Evolutionary conservation across 1,139 yeast species (phyloP), one percentile per base, ranked within the genome.

Genomic region (Taphrina communis): DNA sequence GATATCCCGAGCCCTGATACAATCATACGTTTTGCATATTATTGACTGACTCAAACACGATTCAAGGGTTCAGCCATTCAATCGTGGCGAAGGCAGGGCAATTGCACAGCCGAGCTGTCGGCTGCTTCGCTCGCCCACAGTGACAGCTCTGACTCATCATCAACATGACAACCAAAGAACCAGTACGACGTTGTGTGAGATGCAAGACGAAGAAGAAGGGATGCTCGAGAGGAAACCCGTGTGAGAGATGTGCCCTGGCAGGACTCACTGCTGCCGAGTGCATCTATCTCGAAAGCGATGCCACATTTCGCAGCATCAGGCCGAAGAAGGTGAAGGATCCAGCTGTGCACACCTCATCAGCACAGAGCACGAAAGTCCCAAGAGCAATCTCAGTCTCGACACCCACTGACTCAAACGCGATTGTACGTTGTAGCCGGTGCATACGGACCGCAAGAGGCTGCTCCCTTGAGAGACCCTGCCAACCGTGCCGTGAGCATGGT

Each of bases 171-270:
- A 51, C 55, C 12, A 63, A 53, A 41, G 67, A 63, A 44, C 67
- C 67, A n/a, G 52, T 63, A 46, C 42, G 59, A 42, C 60, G 67
- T 14, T 63, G 67, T 46, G 67, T 63, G 17, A 38, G 67, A 9
- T 63, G 67, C 61, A 63, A 63, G 38, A 56, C 59, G 14, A 63
- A 63, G 67, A 63, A 63, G 56, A 63, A 63, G 67, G 67, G 67
- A 48, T 63, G 67, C 52, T 63, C 67, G 31, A 56, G 67, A 38
- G 67, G 67, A 53, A 55, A 36, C 44, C 67, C 67, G 2, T 63
- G 67, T 38, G 67, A 63, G 38, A 46, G 67, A 35, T 63, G 67
- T 38, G 67, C 67, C 17, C 19, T 63, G 53, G 67, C 67, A 19
- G 67, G 67, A 38, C 53, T 63, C 35, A 46, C 56, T 36, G 61